phyloP scores from a whole-genome alignment of 352 stramenopile genomes.

The Phytopythium oedochilum region DNA sequence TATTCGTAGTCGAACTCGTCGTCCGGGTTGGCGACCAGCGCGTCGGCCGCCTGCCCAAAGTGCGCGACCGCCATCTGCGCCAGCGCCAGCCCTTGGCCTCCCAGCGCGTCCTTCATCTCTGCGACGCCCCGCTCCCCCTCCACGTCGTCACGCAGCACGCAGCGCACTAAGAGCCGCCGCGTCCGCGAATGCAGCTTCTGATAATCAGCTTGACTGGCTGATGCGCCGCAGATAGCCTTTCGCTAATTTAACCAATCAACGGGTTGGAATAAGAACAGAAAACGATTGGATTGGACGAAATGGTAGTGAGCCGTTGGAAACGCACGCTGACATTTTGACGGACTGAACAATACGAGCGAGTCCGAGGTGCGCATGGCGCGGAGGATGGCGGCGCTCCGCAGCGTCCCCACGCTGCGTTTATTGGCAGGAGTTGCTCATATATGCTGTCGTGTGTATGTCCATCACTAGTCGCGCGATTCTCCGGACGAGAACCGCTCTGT shows the following conservation, averaged over 20 bases:
- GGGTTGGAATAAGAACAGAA: too few relatives aligned
- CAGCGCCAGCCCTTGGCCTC: slow-evolving; percentile 39
- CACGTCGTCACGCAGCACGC: neutral
- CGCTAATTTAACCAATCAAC: too few relatives aligned
- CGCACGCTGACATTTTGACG: too few relatives aligned
- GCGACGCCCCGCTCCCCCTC: too few relatives aligned
- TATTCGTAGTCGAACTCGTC: slow-evolving; percentile 87
- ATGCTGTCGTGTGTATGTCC: neutral
- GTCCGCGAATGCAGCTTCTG: too few relatives aligned
- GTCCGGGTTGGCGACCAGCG: slow-evolving; percentile 31
- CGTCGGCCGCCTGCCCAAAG: slow-evolving; percentile 33
- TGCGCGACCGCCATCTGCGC: slow-evolving; percentile 63
- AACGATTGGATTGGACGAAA: too few relatives aligned
- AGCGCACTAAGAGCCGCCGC: neutral
- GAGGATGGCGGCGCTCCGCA: neutral
- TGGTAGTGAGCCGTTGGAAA: too few relatives aligned
- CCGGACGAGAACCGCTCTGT: neutral
- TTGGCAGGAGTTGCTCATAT: neutral
- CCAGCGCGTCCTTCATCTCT: slow-evolving; percentile 44
- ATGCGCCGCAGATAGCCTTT: too few relatives aligned
- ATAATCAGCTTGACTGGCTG: too few relatives aligned
- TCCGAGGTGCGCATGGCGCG: too few relatives aligned
- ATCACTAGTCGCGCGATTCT: neutral
- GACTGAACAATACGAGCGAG: too few relatives aligned
- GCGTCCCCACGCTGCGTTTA: neutral